These are phyloP conservation scores for Solanum piurae DNA, from an alignment of 257 asterid species.

Conservation along the genomic window DNA sequence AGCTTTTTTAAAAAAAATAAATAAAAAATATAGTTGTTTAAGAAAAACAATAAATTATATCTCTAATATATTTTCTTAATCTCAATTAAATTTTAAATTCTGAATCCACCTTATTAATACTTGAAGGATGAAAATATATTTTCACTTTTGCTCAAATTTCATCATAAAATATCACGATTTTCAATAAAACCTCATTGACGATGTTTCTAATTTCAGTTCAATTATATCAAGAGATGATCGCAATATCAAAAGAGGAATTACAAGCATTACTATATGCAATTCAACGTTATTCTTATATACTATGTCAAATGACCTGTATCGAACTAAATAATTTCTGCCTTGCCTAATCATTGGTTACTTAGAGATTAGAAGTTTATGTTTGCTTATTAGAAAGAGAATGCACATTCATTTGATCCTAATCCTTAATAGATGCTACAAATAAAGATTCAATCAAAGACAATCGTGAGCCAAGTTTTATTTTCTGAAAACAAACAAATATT, in stretches of 20 bases:
- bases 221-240: not conserved
- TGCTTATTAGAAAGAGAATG: not conserved
- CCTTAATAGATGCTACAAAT: not conserved
- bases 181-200: not conserved
- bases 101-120: too few relatives aligned
- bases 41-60: too few relatives aligned
- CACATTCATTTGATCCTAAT: not conserved
- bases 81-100: too few relatives aligned
- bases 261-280: not conserved
- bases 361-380: not conserved
- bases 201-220: not conserved
- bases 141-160: not conserved
- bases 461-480: too few relatives aligned
- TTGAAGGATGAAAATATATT: not conserved
- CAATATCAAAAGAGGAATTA: not conserved
- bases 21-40: too few relatives aligned
- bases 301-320: accelerated
- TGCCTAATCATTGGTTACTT: too few relatives aligned
- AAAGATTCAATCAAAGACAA: too few relatives aligned
- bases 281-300: too few relatives aligned
- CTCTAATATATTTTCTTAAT: not conserved
- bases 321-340: too few relatives aligned
- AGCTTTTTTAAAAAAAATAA: too few relatives aligned
- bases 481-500: not conserved
- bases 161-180: not conserved